Conservation (phyloP, 2,329 filamentous ascomycete species). For the Diplocarpon rosae region DNA sequence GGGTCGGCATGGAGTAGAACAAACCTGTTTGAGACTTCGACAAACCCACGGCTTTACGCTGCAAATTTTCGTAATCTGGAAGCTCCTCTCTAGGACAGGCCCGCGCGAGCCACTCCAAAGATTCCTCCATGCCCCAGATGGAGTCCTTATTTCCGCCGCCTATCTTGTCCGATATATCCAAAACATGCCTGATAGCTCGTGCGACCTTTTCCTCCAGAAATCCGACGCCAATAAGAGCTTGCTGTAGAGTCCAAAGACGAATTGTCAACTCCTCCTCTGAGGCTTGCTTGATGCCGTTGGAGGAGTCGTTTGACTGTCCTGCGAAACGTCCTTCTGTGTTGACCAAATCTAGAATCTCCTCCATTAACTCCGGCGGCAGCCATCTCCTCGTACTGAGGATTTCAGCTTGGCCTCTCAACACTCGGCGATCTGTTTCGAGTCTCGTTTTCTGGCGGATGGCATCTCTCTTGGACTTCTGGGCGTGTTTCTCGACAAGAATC, state of each 20-base stretch:
- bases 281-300: conserved; percentile 35
- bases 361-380: conserved; percentile 69
- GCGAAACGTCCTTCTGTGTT: conserved; percentile 52
- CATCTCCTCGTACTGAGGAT: conserved; percentile 62
- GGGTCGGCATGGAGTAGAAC: conserved; percentile 5
- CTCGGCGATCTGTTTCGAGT: conserved; percentile 73
- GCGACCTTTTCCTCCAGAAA: conserved; percentile 56
- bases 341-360: conserved; percentile 64
- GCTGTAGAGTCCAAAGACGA: conserved; percentile 75
- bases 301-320: conserved; percentile 21
- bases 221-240: conserved; percentile 56
- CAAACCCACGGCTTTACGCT: conserved; percentile 17
- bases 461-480: conserved; percentile 68
- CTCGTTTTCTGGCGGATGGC: conserved; percentile 64
- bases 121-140: conserved; percentile 79
- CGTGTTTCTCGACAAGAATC: conserved; percentile 73
- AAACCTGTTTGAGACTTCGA: conserved; percentile 24
- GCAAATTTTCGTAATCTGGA: conserved; percentile 54
- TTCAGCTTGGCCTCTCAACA: conserved; percentile 71
- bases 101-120: conserved; percentile 81
- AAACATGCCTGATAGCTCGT: conserved; percentile 52
- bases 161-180: conserved; percentile 56
- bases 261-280: conserved; percentile 70
- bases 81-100: conserved; percentile 60
- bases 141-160: conserved; percentile 46